phyloP scores from a whole-genome alignment of 768 basidiomycete species.

The Macrolepiota dolichaula region DNA sequence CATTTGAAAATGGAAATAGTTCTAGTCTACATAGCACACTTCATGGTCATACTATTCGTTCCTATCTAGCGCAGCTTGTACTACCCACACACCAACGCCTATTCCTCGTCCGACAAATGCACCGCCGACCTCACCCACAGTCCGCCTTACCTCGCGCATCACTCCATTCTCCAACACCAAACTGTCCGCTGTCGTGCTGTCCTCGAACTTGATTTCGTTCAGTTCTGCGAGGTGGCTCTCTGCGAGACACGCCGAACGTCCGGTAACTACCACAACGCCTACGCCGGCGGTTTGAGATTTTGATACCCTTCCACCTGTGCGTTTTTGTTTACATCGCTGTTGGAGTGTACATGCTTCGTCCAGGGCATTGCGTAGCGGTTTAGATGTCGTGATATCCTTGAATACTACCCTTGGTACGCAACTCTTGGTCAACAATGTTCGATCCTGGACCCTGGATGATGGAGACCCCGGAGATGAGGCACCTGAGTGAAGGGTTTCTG shows the following conservation, averaged over 20 bases:
- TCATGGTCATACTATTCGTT: not conserved
- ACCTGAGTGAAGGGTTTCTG: not conserved
- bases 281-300: not conserved
- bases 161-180: conserved; percentile 22
- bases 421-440: conserved; percentile 20
- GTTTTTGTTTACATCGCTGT: not conserved
- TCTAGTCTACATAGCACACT: not conserved
- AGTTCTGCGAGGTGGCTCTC: conserved; percentile 52
- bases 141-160: conserved; percentile 68
- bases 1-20: no score
- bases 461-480: no score
- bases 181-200: conserved; percentile 41
- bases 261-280: conserved; percentile 57
- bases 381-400: conserved; percentile 46
- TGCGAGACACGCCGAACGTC: conserved; percentile 71
- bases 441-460: not conserved
- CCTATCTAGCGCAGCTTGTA: conserved; percentile 48
- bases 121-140: conserved; percentile 82
- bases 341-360: conserved; percentile 34
- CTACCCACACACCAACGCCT: conserved; percentile 59
- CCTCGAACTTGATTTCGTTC: conserved; percentile 57
- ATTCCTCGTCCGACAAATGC: conserved; percentile 65
- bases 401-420: conserved; percentile 60
- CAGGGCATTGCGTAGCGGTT: conserved; percentile 58
- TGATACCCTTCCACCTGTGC: not conserved